Evolutionary conservation across 164 flowering plant genomes (phyloP).

Genomic region (Chimonanthus praecox): DNA sequence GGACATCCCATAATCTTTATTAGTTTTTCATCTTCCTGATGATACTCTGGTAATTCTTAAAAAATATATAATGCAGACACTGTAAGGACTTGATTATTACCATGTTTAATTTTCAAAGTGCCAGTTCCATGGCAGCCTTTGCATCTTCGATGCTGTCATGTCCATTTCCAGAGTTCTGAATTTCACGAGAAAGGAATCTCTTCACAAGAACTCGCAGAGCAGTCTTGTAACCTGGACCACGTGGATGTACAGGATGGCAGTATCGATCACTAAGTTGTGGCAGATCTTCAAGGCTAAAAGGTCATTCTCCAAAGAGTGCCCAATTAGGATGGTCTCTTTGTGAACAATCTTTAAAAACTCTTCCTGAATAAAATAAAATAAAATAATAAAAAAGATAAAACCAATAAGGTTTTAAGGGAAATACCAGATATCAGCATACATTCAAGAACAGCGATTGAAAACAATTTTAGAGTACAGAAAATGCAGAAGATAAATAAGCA

Average conservation of each 20-base stretch:
- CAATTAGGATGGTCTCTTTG: constrained; percentile 87
- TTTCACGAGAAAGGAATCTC: constrained; percentile 72
- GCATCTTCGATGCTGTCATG: constrained; percentile 99
- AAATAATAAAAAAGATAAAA: neutral
- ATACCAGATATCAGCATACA: neutral
- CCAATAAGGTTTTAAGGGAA: neutral
- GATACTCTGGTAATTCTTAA: too few species aligned
- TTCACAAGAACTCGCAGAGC: constrained; percentile 77
- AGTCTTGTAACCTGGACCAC: constrained; percentile 66
- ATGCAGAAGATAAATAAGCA: constrained; percentile 5
- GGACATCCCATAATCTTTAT: too few species aligned
- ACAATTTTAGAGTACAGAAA: neutral
- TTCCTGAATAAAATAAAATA: constrained; percentile 36
- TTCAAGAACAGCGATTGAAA: neutral
- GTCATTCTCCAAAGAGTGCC: constrained; percentile 98
- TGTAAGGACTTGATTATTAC: constrained; percentile 30
- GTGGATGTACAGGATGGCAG: constrained; percentile 82
- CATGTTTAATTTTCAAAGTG: constrained; percentile 76
- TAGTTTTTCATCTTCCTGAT: too few species aligned
- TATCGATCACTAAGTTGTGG: constrained; percentile 81
- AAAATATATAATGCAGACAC: neutral
- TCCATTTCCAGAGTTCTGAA: constrained; percentile 77
- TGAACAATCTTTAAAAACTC: constrained; percentile 75
- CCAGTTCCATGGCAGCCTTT: constrained; percentile 87
- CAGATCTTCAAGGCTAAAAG: constrained; percentile 74